Base-by-base conservation (phyloP, 352 stramenopile species). In the Phytophthora ohioensis region DNA sequence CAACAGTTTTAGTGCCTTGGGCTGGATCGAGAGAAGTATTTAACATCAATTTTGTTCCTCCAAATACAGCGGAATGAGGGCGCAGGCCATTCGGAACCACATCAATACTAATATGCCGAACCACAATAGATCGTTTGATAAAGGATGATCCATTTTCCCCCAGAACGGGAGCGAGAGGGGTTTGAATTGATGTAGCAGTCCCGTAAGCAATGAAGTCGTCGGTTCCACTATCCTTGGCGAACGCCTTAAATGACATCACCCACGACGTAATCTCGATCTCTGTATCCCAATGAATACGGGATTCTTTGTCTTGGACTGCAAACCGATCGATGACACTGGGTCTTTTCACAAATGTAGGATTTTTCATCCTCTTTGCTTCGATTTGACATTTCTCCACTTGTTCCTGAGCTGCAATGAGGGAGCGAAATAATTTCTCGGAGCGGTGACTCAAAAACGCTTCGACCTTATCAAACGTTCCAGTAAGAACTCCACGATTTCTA, bases 351-450 rank as follows among this genome's bases (percentile, higher is more conserved):
- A 69, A 10, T 35, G 17, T 7, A 47, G 13, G 27, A 1, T 35
- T 36, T 13, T 48, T 30, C 55, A 75, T 54, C 5, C 15, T 52
- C 49, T 71, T 75, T 3, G 66, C 60, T 52, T 75, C 71, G 4
- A 46, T 30, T 32, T 78, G 71, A 58, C 31, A 52, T 4, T 54
- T 43, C 15, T 68, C 27, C 6, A 78, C 52, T 39, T 66, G 56
- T 17, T 67, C 39, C 27, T 73, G 71, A 21, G 41, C 47, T 58
- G 34, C 34, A 12, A 61, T 8, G 2, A 78, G 43, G 0, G 61
- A 78, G 30, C 59, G 60, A 36, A 69, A 61, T n/a, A 72, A 66
- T n/a, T 53, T 64, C 13, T 78, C 71, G 1, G 66, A 62, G 7
- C 41, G 54, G 4, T 72, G 66, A 53, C 32, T 72, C 30, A 78